Evolutionary conservation across 2,329 filamentous ascomycete genomes (phyloP), one percentile per base, ranked within the genome.

Genomic region (Phialophora macrospora): DNA sequence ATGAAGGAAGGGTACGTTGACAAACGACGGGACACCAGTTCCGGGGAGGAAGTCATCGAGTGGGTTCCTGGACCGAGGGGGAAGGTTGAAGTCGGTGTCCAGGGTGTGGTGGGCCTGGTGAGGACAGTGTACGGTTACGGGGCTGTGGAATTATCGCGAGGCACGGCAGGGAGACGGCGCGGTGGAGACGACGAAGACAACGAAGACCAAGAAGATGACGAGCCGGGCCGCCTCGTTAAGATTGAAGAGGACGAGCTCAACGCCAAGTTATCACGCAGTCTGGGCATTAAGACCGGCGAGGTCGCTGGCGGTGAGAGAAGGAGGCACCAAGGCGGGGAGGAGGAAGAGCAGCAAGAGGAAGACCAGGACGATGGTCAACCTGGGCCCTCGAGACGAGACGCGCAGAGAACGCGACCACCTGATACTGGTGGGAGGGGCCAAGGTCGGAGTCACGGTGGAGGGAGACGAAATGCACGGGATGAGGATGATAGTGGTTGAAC

Each of bases 11-110:
- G 90, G 0, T 99, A 99, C 74, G 80, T 99, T 2, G 83, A 93
- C 41, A 90, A 87, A 69, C 84, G 88, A 57, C 84, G 88, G 22
- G 93, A 97, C 71, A 85, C 75, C 69, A 78, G 79, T 72, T 87
- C 87, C 0, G 91, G 90, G 28, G 91, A 96, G 44, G 88, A 94
- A 68, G 83, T 86, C 2, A 83, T 92, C 7, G 93, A 91, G 55
- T 99, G 92, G 84, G 86, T 90, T 63, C 86, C 97, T 14, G 95
- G 95, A 0, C 90, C 92, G 5, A 85, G 95, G 24, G 94, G 91
- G 5, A 95, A 90, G 77, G 83, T 93, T 7, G 95, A 98, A 77
- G 86, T 98, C 41, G 91, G 90, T 0, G 82, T 88, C n/a, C 84
- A 87, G 57, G 91, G 90, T 0, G 90, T 95, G 12, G 86, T 88